Conservation (phyloP, 2,329 filamentous ascomycete species). For the Dissoconium aciculare region DNA sequence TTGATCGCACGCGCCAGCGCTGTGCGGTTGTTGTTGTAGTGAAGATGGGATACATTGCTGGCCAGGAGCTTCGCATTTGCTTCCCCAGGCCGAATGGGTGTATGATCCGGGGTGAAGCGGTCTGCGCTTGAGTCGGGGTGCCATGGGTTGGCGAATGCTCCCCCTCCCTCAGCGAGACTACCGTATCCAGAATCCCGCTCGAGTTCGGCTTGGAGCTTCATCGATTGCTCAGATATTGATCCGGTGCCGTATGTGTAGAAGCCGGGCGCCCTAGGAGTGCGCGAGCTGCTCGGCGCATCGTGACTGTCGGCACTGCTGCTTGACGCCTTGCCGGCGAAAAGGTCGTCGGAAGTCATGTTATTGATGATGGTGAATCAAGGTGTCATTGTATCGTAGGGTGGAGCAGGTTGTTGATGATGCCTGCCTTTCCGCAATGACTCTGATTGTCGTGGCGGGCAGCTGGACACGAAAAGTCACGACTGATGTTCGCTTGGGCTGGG, state of each 20-base stretch:
- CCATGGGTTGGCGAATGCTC: conserved; percentile 39
- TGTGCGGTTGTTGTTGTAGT: conserved; percentile 84
- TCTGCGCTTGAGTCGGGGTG: conserved; percentile 42
- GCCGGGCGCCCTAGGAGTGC: conserved; percentile 34
- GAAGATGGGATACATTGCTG: conserved; percentile 78
- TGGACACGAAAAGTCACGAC: too few relatives aligned
- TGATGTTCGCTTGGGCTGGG: too few relatives aligned
- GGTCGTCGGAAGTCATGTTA: conserved; percentile 23
- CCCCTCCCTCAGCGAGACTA: conserved; percentile 46
- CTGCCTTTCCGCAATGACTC: too few relatives aligned
- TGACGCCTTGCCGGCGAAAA: conserved; percentile 17
- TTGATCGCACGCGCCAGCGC: conserved; percentile 78
- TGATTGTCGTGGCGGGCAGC: too few relatives aligned
- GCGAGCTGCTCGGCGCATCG: conserved; percentile 11
- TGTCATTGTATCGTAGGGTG: conserved; percentile 5
- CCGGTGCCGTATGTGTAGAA: conserved; percentile 86
- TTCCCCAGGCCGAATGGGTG: conserved; percentile 36
- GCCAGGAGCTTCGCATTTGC: conserved; percentile 46
- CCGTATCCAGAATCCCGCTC: conserved; percentile 88
- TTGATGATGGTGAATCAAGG: too few relatives aligned
- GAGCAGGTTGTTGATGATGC: too few relatives aligned
- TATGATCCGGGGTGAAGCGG: conserved; percentile 41
- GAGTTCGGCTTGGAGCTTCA: conserved; percentile 64
- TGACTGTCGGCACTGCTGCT: conserved; percentile 17
- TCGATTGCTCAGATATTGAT: conserved; percentile 64